Base-by-base conservation (phyloP, 169 alveolate species). In the Plasmodium vivax region DNA sequence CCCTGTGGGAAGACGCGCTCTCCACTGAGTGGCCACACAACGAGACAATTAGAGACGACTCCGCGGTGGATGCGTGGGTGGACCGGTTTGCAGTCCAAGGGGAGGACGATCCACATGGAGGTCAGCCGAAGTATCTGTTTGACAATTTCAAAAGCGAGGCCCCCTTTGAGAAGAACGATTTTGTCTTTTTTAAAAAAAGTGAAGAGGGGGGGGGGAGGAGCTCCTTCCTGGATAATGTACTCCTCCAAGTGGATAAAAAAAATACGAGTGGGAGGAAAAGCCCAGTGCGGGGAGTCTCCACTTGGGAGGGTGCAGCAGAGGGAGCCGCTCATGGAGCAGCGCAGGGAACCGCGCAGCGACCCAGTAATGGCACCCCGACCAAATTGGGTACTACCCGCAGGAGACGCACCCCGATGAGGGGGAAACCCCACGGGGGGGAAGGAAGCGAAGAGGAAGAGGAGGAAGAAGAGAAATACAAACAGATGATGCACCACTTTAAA, bases 71-170 rank as follows among this genome's bases (percentile, higher is more conserved):
- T 68, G 77, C 16, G 12, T 7, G 77, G 77, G 77, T 27, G 2
- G 77, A 68, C n/a, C 43, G n/a, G 2, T 68, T 68, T 19, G 9
- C 8, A 38, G 27, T 0, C 16, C n/a, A 30, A 0, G 34, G n/a
- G 3, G 77, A 68, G 54, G 92, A 83, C 27, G 16, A 74, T 8
- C n/a, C 3, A 43, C 1, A 23, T 51, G 23, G 14, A 36, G 34
- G 36, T 45, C 6, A 16, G 4, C 14, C 14, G 30, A n/a, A 30
- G n/a, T 41, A 85, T 36, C 32, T 6, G 2, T 83, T 91, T 71
- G 93, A 91, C 41, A 27, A 38, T 93, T 87, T 93, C 77, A 62
- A 74, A 9, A 83, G 87, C 16, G 88, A 83, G 75, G 62, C 73
- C 30, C 7, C 85, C 36, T 87, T 87, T 6, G 90, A 85, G 38